Conservation (phyloP, 179 eudicot genomes). For the Drosera spatulata region DNA sequence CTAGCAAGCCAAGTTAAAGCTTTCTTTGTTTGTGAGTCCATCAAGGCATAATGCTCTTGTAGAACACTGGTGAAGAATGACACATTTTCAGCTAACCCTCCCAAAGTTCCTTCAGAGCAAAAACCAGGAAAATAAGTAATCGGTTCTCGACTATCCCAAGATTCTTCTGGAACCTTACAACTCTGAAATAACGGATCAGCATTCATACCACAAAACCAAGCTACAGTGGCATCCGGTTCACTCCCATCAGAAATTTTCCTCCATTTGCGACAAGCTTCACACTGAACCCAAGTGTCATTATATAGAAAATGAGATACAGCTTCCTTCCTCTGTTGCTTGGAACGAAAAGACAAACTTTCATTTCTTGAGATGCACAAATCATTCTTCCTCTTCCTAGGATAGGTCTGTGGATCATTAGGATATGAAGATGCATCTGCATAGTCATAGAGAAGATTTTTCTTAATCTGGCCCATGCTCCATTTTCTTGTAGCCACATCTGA, state of each 20-base stretch:
- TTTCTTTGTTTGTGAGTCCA: constrained; percentile 56
- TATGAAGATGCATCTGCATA: constrained; percentile 25
- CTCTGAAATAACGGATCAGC: constrained; percentile 49
- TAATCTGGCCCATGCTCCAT: constrained; percentile 32
- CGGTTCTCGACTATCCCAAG: constrained; percentile 43
- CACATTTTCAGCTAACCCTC: constrained; percentile 61
- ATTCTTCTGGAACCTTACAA: constrained; percentile 69
- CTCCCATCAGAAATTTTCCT: constrained; percentile 49
- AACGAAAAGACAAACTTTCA: constrained; percentile 5
- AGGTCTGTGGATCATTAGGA: constrained; percentile 15
- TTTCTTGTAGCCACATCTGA: constrained; percentile 19
- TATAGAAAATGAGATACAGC: constrained; percentile 15
- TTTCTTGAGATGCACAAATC: constrained; percentile 13
- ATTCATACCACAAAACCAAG: constrained; percentile 98
- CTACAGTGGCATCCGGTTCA: constrained; percentile 29
- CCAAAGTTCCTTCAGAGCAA: constrained; percentile 52
- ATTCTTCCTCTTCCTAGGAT: constrained; percentile 34
- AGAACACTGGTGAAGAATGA: constrained; percentile 70
- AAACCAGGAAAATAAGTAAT: constrained; percentile 75
- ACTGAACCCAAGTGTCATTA: constrained; percentile 80
- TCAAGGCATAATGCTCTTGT: constrained; percentile 51
- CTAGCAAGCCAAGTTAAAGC: constrained; percentile 84
- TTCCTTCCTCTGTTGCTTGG: constrained; percentile 30
- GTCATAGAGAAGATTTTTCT: constrained; percentile 49
- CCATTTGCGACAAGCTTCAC: constrained; percentile 94